Conservation (phyloP, 345 rosid genomes). For the Lepidium sativum region DNA sequence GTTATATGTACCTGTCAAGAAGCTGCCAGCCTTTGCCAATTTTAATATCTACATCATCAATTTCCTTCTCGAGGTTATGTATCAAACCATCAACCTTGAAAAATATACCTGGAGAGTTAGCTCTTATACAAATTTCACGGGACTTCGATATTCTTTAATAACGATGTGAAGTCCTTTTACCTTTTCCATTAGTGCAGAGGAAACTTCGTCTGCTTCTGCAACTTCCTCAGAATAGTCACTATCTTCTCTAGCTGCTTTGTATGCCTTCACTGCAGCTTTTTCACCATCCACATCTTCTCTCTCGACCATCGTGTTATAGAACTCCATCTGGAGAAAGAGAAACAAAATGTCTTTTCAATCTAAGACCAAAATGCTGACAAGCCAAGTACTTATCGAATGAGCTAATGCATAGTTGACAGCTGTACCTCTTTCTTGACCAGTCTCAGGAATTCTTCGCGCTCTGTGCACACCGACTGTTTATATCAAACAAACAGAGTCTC, state of each 20-base stretch:
- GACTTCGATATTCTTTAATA: not conserved
- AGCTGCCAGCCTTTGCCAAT: conserved; percentile 74
- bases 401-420: not conserved
- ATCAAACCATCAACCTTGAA: conserved; percentile 69
- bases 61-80: conserved; percentile 84
- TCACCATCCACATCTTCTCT: conserved; percentile 60
- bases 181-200: conserved; percentile 71
- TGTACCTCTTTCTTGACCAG: conserved; percentile 89
- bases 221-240: conserved; percentile 38
- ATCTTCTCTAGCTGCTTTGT: conserved; percentile 76
- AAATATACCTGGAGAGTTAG: conserved; percentile 2
- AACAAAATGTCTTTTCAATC: not conserved
- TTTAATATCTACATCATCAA: conserved; percentile 69
- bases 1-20: conserved; percentile 58
- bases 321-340: conserved; percentile 53
- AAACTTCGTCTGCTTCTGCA: conserved; percentile 52
- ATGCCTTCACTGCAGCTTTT: conserved; percentile 69
- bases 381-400: not conserved
- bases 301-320: conserved; percentile 77
- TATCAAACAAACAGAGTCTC: conserved; percentile 11
- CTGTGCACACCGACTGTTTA: conserved; percentile 77
- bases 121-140: not conserved
- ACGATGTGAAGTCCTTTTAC: conserved; percentile 24
- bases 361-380: not conserved
- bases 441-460: conserved; percentile 81